Base-by-base conservation (phyloP, 2,329 filamentous ascomycete genomes). In the Microcyclospora pomicola region DNA sequence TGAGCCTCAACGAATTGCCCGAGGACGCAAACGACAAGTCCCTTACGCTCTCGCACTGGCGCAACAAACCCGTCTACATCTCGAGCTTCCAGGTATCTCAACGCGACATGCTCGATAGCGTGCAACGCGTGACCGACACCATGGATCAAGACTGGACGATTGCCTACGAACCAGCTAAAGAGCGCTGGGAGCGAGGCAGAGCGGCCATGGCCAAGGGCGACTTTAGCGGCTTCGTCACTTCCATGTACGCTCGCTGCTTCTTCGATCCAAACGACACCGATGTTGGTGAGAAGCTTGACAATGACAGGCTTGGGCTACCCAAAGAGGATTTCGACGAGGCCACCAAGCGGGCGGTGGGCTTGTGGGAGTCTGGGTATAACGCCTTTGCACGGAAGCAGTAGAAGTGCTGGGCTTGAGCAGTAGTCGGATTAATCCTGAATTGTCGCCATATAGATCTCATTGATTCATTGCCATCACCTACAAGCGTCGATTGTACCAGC, bases 61-160 rank as follows among this genome's bases (percentile, higher is more conserved):
- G 30, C 12, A 61, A 61, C 34, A 63, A 64, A 34, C 45, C 46
- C 1, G 48, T 76, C 2, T 70, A 65, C 46, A 45, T 76, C 4
- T 63, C 61, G 3, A 73, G 68, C 46, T 80, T 77, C 55, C 49
- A 58, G 10, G 45, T 74, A 40, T 72, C 56, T 40, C 77, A 81
- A 53, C 63, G 65, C 5, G 75, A 81, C 11, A 78, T 81, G 59
- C 64, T 80, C 39, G 66, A 70, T 30, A 67, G 65, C n/a, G 54
- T 77, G n/a, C 65, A 75, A 50, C 66, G 68, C 0, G 73, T 74
- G 3, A 67, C 69, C 0, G 66, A 66, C 0, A 73, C 69, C 0
- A 67, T 56, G 0, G 70, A 77, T 24, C 56, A 53, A 0, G 75
- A 80, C 48, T 81, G 77, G 77, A 63, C 50, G 3, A 64, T 80